Percentiles rank a stretch among this genome's conserved stretches.
Conservation (phyloP, 371 early-diverging fungal species). For the Astathelohania contejeani region DNA sequence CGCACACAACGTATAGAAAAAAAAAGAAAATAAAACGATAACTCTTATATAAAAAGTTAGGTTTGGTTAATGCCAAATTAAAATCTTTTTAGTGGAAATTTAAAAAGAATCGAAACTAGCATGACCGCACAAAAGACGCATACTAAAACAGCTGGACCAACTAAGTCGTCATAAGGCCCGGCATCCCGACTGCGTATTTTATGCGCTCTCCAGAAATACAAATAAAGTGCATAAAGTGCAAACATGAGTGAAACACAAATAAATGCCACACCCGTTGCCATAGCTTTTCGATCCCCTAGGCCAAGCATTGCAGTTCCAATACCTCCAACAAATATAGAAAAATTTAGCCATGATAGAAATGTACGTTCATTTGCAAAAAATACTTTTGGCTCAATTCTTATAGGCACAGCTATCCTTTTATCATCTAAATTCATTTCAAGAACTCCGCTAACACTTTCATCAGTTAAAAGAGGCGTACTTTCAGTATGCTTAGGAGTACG, state of each 20-base stretch:
- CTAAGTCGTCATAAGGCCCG: slow-evolving; percentile 53
- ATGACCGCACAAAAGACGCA: slow-evolving; percentile 68
- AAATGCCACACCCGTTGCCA: slow-evolving; percentile 55
- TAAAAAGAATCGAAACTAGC: slow-evolving; percentile 67
- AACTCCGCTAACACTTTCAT: background rate
- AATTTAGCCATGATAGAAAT: slow-evolving; percentile 76
- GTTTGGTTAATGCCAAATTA: background rate
- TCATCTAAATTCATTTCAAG: slow-evolving; percentile 6
- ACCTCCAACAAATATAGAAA: slow-evolving; percentile 55
- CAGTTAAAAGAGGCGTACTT: background rate
- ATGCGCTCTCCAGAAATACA: slow-evolving; percentile 77
- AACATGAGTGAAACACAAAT: slow-evolving; percentile 62
- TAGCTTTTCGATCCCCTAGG: slow-evolving; percentile 48
- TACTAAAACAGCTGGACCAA: slow-evolving; percentile 65
- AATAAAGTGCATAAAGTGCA: slow-evolving; percentile 68
- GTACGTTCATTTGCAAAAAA: slow-evolving; percentile 98
- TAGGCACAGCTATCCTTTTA: slow-evolving; percentile 49
- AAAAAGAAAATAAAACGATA: too few relatives aligned
- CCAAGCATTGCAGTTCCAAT: slow-evolving; percentile 51
- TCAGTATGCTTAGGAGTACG: background rate
- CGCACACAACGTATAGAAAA: too few relatives aligned
- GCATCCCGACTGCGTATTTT: slow-evolving; percentile 50
- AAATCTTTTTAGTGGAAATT: slow-evolving; percentile 58
- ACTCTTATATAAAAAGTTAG: too few relatives aligned
- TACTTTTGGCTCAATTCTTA: slow-evolving; percentile 88